Percentiles rank a stretch among this genome's conserved stretches.
Evolutionary conservation across 2,329 filamentous ascomycete species (phyloP).

Genomic region (Penicillium sumatraense): DNA sequence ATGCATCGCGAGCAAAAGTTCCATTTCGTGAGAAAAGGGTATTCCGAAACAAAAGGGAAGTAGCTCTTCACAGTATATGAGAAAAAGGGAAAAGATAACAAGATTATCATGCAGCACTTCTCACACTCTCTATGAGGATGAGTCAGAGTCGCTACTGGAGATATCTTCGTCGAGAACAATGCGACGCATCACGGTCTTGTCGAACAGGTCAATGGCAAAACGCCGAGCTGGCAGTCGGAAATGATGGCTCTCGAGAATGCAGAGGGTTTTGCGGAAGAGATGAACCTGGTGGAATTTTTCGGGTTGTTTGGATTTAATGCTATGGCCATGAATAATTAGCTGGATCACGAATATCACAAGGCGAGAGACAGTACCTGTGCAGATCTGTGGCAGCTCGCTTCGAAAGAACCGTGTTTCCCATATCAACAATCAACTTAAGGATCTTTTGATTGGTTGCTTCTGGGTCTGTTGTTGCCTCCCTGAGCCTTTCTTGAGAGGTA

Average conservation of each 20-base stretch:
- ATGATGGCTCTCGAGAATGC: constrained; percentile 83
- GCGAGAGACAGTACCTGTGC: constrained; percentile 48
- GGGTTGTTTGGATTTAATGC: constrained; percentile 74
- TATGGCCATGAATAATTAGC: constrained; percentile 49
- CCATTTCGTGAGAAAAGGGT: background rate
- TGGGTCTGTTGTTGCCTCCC: constrained; percentile 63
- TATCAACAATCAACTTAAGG: constrained; percentile 79
- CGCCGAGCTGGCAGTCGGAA: constrained; percentile 85
- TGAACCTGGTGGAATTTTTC: constrained; percentile 74
- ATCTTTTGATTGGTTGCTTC: constrained; percentile 74
- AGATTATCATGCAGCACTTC: constrained; percentile 1
- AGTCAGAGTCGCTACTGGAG: constrained; percentile 37
- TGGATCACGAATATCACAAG: background rate
- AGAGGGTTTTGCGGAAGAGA: constrained; percentile 85
- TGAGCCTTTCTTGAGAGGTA: constrained; percentile 50
- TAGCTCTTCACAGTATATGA: background rate
- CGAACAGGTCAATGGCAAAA: constrained; percentile 92
- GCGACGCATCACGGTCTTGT: constrained; percentile 81
- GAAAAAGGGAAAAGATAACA: background rate
- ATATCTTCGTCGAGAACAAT: constrained; percentile 78
- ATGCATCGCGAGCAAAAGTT: background rate
- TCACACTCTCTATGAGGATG: constrained; percentile 24
- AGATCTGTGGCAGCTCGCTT: constrained; percentile 85
- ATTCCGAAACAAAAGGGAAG: background rate
- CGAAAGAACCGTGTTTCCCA: constrained; percentile 91